Percentiles rank a stretch among this genome's conserved stretches.
phyloP scores from a whole-genome alignment of 129 eudicot species.

The Tagetes patula region DNA sequence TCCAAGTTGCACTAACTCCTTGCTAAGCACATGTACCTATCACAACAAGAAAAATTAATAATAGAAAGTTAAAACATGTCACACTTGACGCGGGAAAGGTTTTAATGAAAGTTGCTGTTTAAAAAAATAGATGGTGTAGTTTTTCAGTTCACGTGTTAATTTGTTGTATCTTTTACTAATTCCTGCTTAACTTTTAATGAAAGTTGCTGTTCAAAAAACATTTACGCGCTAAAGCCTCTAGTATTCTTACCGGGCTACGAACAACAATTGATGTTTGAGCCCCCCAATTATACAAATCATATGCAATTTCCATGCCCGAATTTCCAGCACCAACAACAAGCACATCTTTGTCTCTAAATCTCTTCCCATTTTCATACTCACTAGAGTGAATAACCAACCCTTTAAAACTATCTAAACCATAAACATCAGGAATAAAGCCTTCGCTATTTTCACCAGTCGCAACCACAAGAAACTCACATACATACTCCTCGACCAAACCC shows the following conservation, averaged over 20 bases:
- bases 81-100: neutral
- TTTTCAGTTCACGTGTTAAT: no score
- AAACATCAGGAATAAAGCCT: constrained; percentile 40
- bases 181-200: no score
- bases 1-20: constrained; percentile 47
- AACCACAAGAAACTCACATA: constrained; percentile 47
- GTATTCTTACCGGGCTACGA: constrained; percentile 46
- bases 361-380: constrained; percentile 42
- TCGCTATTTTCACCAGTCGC: constrained; percentile 65
- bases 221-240: neutral
- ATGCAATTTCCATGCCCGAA: constrained; percentile 71
- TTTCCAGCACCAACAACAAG: constrained; percentile 66
- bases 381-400: constrained; percentile 49
- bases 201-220: neutral
- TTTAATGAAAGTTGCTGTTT: no score
- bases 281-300: constrained; percentile 52
- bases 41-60: neutral
- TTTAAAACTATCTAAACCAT: constrained; percentile 40
- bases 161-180: no score
- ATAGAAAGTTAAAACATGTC: neutral
- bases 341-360: constrained; percentile 36
- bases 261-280: constrained; percentile 55
- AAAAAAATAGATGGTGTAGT: no score
- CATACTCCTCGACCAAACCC: constrained; percentile 27
- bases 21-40: constrained; percentile 50